Conservation (phyloP, 2,329 filamentous ascomycete species). For the Colletotrichum orchidophilum region DNA sequence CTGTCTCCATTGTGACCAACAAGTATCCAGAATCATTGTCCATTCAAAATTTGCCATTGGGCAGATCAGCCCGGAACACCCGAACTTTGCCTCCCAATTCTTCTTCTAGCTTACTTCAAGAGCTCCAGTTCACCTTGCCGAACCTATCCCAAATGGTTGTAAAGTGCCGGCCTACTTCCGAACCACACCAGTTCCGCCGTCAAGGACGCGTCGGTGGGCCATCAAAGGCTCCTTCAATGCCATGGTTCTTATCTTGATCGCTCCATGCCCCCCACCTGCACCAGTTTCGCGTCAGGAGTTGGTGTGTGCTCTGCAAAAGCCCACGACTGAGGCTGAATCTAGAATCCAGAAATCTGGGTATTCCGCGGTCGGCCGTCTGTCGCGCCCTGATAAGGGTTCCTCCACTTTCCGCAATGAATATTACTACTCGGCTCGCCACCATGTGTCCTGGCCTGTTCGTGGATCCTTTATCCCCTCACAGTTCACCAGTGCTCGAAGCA, state of each 20-base stretch:
- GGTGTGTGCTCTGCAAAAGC: slow-evolving; percentile 18
- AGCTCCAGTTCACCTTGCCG: slow-evolving; percentile 24
- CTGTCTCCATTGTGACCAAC: slow-evolving; percentile 7
- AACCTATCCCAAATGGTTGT: slow-evolving; percentile 23
- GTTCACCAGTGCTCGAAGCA: slow-evolving; percentile 17
- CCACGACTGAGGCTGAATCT: neutral
- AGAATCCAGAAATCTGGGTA: slow-evolving; percentile 23
- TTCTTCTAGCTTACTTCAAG: slow-evolving; percentile 23
- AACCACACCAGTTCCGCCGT: slow-evolving; percentile 24
- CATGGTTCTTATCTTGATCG: slow-evolving; percentile 25
- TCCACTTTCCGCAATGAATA: slow-evolving; percentile 32
- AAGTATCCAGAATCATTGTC: neutral
- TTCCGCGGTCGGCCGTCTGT: slow-evolving; percentile 3
- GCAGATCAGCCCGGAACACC: slow-evolving; percentile 5
- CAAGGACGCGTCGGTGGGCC: slow-evolving; percentile 24
- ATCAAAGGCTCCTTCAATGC: slow-evolving; percentile 21
- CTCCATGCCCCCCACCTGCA: slow-evolving; percentile 22
- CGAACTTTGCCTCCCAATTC: slow-evolving; percentile 17
- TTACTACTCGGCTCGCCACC: slow-evolving; percentile 23
- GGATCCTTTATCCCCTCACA: slow-evolving; percentile 7
- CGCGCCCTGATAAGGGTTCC: slow-evolving; percentile 29
- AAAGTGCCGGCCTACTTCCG: slow-evolving; percentile 29
- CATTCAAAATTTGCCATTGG: slow-evolving; percentile 8
- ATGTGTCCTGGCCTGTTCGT: slow-evolving; percentile 1
- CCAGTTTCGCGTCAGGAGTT: slow-evolving; percentile 28